phyloP scores from a whole-genome alignment of 805 yeast species.

The Zygoascus flipseniorum region DNA sequence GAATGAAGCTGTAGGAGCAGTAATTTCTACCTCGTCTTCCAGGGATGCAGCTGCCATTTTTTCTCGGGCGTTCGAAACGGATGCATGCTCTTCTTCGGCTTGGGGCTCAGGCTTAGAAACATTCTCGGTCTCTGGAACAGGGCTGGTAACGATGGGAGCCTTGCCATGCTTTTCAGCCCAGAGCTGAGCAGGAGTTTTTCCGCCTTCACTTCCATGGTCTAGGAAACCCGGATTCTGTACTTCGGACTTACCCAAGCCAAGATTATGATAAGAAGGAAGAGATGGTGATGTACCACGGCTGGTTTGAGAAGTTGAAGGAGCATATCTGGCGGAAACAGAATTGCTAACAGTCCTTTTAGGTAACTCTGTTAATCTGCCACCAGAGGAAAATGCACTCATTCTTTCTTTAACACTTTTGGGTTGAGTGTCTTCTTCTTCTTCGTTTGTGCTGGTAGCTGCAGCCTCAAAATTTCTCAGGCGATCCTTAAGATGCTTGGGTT shows the following conservation, averaged over 20 bases:
- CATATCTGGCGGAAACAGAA: conserved; percentile 21
- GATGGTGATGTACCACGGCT: conserved; percentile 32
- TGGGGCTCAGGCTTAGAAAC: conserved; percentile 6
- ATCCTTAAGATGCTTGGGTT: conserved; percentile 18
- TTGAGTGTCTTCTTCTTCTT: conserved; percentile 16
- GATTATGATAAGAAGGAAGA: conserved; percentile 12
- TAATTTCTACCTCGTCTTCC: conserved; percentile 8
- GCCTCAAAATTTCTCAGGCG: conserved; percentile 16
- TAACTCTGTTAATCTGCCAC: conserved; percentile 48
- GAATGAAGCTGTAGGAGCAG: conserved; percentile 15
- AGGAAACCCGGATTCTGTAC: conserved; percentile 30
- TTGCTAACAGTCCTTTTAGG: conserved; percentile 52
- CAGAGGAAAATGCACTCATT: conserved; percentile 28
- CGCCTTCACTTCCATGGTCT: conserved; percentile 59
- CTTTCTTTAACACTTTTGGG: conserved; percentile 26
- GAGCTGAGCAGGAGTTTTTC: conserved; percentile 88
- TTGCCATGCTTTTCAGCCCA: conserved; percentile 91
- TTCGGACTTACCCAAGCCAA: conserved; percentile 19
- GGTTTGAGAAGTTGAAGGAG: conserved; percentile 20
- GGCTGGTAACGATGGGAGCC: conserved; percentile 23
- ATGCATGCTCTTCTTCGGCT: conserved; percentile 8
- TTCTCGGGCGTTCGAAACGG: conserved; percentile 1
- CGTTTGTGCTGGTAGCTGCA: background rate
- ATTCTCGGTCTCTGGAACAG: conserved; percentile 7
- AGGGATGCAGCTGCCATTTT: conserved; percentile 5